A percentile compares a stretch with the other conserved stretches of the same genome.
phyloP scores from a whole-genome alignment of 2,329 filamentous ascomycete species.

The Myriangium duriaei region DNA sequence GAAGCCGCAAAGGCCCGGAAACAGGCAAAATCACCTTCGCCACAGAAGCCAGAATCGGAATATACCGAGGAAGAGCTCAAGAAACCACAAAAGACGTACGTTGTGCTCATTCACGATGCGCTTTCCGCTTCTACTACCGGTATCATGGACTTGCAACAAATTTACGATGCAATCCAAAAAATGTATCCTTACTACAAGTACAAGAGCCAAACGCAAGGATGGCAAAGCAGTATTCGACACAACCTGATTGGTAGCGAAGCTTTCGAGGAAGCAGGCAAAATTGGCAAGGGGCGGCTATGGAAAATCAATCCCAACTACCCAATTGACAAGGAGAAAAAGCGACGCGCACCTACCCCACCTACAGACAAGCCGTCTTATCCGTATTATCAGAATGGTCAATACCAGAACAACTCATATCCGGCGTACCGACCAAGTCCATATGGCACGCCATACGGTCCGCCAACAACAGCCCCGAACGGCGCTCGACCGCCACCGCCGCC shows the following conservation, averaged over 20 bases:
- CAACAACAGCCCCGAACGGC: slow-evolving; percentile 10
- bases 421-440: slow-evolving; percentile 13
- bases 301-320: slow-evolving; percentile 46
- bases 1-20: slow-evolving; percentile 34
- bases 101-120: slow-evolving; percentile 50
- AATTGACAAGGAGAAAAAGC: slow-evolving; percentile 45
- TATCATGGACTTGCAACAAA: slow-evolving; percentile 52
- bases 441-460: slow-evolving; percentile 12
- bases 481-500: slow-evolving; percentile 10
- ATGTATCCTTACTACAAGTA: slow-evolving; percentile 55
- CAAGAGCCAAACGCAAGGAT: slow-evolving; percentile 45
- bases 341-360: slow-evolving; percentile 34
- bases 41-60: slow-evolving; percentile 50
- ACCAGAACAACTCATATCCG: slow-evolving; percentile 10
- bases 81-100: slow-evolving; percentile 53
- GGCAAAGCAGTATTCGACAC: slow-evolving; percentile 55
- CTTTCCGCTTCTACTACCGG: slow-evolving; percentile 43
- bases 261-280: slow-evolving; percentile 48
- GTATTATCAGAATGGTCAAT: slow-evolving; percentile 13
- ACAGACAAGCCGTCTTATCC: slow-evolving; percentile 9
- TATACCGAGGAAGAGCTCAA: slow-evolving; percentile 62
- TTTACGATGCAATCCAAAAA: slow-evolving; percentile 51
- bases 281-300: slow-evolving; percentile 53
- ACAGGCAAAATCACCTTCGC: slow-evolving; percentile 45
- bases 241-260: slow-evolving; percentile 47